Evolutionary conservation across 306 rosid species (phyloP).

Genomic region (Vigna nakashimae): DNA sequence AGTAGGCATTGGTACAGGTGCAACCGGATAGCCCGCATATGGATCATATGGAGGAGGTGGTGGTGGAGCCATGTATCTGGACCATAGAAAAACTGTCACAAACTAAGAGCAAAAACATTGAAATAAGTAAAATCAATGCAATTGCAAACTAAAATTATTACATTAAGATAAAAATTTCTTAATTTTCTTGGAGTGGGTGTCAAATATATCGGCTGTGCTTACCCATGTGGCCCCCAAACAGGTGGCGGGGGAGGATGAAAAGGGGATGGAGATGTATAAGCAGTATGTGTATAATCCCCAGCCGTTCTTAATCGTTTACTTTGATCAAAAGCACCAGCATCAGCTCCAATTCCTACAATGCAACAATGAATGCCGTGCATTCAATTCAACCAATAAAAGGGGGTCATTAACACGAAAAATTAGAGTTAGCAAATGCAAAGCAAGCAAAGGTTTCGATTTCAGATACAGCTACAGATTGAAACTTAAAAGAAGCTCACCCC

Average conservation of each 20-base stretch:
- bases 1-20: slow-evolving; percentile 87
- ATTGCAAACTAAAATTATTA: neutral
- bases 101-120: neutral
- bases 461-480: neutral
- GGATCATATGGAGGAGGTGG: slow-evolving; percentile 97
- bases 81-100: slow-evolving; percentile 37
- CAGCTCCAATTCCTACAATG: slow-evolving; percentile 74
- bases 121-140: no score
- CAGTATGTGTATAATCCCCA: slow-evolving; percentile 82
- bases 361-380: neutral
- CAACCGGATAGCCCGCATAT: slow-evolving; percentile 86
- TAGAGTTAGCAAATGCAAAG: neutral
- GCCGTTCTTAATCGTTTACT: slow-evolving; percentile 88
- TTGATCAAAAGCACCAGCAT: slow-evolving; percentile 76
- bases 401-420: neutral
- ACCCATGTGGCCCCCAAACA: slow-evolving; percentile 98
- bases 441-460: neutral
- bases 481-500: slow-evolving; percentile 43
- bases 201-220: slow-evolving; percentile 5
- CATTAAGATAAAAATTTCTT: neutral
- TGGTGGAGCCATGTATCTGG: slow-evolving; percentile 95
- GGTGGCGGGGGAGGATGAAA: slow-evolving; percentile 89
- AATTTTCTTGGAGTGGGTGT: no score
- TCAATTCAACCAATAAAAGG: no score
- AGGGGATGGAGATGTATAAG: slow-evolving; percentile 81